phyloP scores from a whole-genome alignment of 2,329 filamentous ascomycete genomes.

The Colletotrichum cereale region DNA sequence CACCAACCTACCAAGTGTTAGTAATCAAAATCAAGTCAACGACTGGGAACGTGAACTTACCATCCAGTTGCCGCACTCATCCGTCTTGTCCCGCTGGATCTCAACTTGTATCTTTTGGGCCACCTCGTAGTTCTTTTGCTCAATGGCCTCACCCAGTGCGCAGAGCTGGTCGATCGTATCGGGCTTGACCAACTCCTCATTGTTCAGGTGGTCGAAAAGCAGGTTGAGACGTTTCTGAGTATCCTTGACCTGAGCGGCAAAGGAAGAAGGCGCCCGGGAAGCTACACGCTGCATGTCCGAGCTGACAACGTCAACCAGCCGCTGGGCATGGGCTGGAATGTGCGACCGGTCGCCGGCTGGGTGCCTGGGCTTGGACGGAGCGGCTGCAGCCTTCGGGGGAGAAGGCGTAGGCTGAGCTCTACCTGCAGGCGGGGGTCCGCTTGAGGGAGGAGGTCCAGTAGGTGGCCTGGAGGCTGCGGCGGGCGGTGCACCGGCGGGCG shows the following conservation, averaged over 20 bases:
- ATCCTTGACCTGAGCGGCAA: conserved; percentile 90
- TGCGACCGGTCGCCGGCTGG: conserved; percentile 91
- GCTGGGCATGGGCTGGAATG: conserved; percentile 81
- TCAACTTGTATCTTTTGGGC: conserved; percentile 79
- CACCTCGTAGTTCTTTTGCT: conserved; percentile 75
- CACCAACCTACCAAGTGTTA: conserved; percentile 72
- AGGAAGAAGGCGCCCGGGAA: conserved; percentile 84
- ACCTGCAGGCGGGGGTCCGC: conserved; percentile 44
- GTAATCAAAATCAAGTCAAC: conserved; percentile 41
- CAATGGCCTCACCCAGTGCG: conserved; percentile 74
- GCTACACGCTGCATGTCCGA: conserved; percentile 92
- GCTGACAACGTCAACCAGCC: conserved; percentile 83
- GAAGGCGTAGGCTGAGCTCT: conserved; percentile 57
- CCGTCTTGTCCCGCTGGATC: conserved; percentile 80
- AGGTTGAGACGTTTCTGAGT: conserved; percentile 93
- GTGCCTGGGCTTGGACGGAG: conserved; percentile 73
- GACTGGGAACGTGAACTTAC: conserved; percentile 64
- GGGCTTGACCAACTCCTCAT: conserved; percentile 87
- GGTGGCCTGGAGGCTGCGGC: conserved; percentile 53
- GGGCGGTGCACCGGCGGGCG: conserved; percentile 47
- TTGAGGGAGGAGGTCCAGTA: conserved; percentile 56
- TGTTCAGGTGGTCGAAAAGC: conserved; percentile 98
- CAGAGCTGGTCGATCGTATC: conserved; percentile 79
- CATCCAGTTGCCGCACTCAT: conserved; percentile 90
- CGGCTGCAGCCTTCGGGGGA: conserved; percentile 58